A percentile compares a stretch with the other conserved stretches of the same genome.
These are phyloP conservation scores for Botrytis galanthina DNA, from an alignment of 2,329 filamentous ascomycete species.

Conservation along the genomic window DNA sequence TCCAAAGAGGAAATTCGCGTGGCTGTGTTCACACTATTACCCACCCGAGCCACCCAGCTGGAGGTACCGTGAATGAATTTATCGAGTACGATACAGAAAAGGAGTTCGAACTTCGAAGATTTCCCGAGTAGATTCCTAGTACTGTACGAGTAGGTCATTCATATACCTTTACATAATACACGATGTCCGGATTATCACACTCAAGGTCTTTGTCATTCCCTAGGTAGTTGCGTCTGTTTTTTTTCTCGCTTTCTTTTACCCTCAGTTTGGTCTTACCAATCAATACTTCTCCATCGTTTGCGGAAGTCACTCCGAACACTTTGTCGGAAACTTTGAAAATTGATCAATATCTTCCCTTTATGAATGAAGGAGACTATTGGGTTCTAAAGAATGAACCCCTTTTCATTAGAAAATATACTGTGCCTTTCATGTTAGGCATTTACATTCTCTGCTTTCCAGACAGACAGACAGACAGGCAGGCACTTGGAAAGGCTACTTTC, in stretches of 20 bases:
- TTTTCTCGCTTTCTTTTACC: background rate
- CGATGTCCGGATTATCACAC: background rate
- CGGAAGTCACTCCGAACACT: background rate
- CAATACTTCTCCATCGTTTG: background rate
- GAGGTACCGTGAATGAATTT: background rate
- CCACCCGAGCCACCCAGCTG: background rate
- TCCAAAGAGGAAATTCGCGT: background rate
- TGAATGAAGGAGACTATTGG: background rate
- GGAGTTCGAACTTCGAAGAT: background rate
- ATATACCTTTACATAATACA: background rate
- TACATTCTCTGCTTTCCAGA: background rate
- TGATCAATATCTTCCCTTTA: background rate
- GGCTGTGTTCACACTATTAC: conserved; percentile 1
- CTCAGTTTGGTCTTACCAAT: background rate
- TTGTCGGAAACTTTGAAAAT: background rate
- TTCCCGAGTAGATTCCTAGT: no score
- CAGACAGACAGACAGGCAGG: no score
- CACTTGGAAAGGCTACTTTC: background rate
- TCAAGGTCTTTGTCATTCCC: background rate
- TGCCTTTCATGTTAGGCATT: background rate
- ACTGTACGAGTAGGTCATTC: background rate
- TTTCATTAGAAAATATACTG: background rate
- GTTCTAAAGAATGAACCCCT: background rate
- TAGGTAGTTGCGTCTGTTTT: no score
- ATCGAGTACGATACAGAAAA: background rate